Percentiles rank a stretch among this genome's conserved stretches.
Conservation (phyloP, 208 protist species). For the Crithidia mellificae region DNA sequence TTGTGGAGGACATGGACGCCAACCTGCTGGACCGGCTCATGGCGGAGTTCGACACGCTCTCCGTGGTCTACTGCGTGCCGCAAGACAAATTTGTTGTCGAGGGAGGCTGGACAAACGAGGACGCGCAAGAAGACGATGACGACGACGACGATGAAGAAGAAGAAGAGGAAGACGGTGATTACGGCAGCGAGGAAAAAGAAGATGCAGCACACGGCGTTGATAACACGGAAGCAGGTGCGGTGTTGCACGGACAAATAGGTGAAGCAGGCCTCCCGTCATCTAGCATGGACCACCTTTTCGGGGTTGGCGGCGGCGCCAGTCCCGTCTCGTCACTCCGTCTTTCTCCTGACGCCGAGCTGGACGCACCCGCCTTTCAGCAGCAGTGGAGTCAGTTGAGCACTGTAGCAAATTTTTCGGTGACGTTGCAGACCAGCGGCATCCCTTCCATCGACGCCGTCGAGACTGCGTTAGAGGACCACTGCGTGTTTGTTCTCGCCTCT, state of each 20-base stretch:
- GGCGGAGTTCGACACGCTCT: constrained; percentile 91
- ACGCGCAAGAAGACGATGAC: constrained; percentile 14
- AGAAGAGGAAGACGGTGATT: constrained; percentile 9
- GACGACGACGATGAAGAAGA: constrained; percentile 22
- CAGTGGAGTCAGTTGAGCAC: constrained; percentile 28
- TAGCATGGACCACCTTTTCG: constrained; percentile 8
- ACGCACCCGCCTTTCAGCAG: constrained; percentile 46
- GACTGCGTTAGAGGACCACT: constrained; percentile 37
- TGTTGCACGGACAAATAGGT: no score
- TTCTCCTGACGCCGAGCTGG: constrained; percentile 42
- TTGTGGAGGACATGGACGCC: constrained; percentile 68
- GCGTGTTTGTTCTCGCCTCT: constrained; percentile 61
- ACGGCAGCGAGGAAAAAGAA: constrained; percentile 8
- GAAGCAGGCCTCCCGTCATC: background rate
- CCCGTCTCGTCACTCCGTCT: constrained; percentile 23
- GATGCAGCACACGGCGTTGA: background rate
- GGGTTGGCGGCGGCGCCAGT: background rate
- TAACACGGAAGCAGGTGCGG: no score
- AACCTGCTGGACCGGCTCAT: constrained; percentile 79
- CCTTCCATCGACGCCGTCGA: constrained; percentile 34
- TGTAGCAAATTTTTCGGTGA: constrained; percentile 16
- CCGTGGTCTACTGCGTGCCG: constrained; percentile 78
- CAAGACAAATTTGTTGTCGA: constrained; percentile 37
- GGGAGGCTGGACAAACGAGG: background rate
- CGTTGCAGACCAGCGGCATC: constrained; percentile 21